phyloP scores from a whole-genome alignment of 2,329 filamentous ascomycete species.

The Ceratocystis eucalypticola region DNA sequence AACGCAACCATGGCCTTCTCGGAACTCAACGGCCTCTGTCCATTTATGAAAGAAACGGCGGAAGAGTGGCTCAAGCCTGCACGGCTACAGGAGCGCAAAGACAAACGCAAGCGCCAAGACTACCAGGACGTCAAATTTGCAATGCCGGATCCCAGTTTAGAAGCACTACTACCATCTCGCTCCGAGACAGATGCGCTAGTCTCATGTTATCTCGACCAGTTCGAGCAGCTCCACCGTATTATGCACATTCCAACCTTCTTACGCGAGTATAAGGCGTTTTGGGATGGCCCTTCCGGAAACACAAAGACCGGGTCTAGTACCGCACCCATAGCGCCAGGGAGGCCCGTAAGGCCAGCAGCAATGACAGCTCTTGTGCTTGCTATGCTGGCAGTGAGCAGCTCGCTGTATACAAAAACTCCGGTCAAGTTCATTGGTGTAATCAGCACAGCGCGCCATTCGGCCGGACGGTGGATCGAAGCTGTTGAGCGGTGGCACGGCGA shows the following conservation, averaged over 20 bases:
- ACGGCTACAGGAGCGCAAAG: conserved; percentile 42
- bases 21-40: conserved; percentile 43
- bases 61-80: conserved; percentile 48
- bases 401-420: conserved; percentile 38
- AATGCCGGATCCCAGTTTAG: conserved; percentile 36
- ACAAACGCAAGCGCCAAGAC: conserved; percentile 39
- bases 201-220: conserved; percentile 39
- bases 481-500: conserved; percentile 40
- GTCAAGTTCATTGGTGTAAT: conserved; percentile 45
- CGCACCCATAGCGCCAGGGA: neutral
- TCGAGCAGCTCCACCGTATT: conserved; percentile 43
- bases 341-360: conserved; percentile 34
- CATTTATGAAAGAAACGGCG: conserved; percentile 49
- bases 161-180: conserved; percentile 36
- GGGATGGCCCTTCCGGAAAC: conserved; percentile 30
- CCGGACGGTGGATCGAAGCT: conserved; percentile 43
- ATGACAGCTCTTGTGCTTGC: conserved; percentile 46
- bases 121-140: conserved; percentile 38
- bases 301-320: neutral
- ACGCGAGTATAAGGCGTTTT: conserved; percentile 42
- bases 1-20: conserved; percentile 48
- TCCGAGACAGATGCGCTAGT: conserved; percentile 38
- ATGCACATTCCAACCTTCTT: conserved; percentile 47
- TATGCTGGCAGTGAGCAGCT: conserved; percentile 47
- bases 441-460: conserved; percentile 39